Conservation (phyloP, 2,329 filamentous ascomycete genomes). For the Septoria petroselini region DNA sequence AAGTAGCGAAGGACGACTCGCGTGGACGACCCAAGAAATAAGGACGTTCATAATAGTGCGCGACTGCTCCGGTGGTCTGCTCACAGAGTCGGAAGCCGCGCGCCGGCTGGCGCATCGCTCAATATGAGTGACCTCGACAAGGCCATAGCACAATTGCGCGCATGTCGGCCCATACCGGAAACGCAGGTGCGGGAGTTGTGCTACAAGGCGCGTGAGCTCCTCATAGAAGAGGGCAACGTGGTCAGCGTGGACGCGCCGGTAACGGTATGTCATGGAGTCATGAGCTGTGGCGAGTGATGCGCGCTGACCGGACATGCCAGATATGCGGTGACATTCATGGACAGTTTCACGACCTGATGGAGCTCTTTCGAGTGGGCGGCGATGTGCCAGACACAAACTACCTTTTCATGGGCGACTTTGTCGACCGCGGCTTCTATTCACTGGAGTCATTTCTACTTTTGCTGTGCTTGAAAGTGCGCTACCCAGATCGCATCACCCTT, state of each 20-base stretch:
- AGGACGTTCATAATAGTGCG: not conserved
- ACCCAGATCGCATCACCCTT: conserved; percentile 93
- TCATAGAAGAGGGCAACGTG: conserved; percentile 97
- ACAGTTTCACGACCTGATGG: conserved; percentile 97
- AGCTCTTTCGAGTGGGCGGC: conserved; percentile 97
- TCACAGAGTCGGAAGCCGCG: not conserved
- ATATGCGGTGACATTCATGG: conserved; percentile 98
- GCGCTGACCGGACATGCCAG: conserved; percentile 41
- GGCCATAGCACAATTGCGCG: conserved; percentile 90
- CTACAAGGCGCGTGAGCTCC: conserved; percentile 90
- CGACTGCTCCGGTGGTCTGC: not conserved
- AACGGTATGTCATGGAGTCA: conserved; percentile 59
- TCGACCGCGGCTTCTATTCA: conserved; percentile 96
- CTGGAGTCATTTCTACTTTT: conserved; percentile 95
- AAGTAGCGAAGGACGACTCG: not conserved
- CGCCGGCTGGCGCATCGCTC: conserved; percentile 24
- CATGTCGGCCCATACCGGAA: conserved; percentile 94
- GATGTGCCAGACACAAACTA: conserved; percentile 98
- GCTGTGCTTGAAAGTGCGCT: conserved; percentile 92
- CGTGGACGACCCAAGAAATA: not conserved
- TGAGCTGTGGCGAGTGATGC: conserved; percentile 2
- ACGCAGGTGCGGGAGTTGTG: conserved; percentile 92
- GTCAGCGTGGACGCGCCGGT: conserved; percentile 93
- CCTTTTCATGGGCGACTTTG: conserved; percentile 94
- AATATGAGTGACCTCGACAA: conserved; percentile 90